Evolutionary conservation across 2,329 filamentous ascomycete species (phyloP), one percentile per base, ranked within the genome.

Genomic region (Venturia aucupariae): DNA sequence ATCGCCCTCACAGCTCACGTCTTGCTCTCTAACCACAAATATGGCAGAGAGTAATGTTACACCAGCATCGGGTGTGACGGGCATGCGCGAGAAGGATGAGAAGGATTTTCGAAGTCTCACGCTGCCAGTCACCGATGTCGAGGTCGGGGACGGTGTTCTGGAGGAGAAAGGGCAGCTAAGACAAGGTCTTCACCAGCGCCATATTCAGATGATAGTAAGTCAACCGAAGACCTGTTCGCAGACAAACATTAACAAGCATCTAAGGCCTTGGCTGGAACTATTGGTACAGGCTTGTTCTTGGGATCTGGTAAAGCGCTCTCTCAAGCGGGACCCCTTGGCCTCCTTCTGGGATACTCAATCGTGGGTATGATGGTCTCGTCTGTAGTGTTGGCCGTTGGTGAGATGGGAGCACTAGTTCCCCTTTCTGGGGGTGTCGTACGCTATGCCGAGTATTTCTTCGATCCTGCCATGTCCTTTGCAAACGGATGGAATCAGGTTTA

Each of bases 401-500:
- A 66, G 35, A 62, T 66, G 54, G 41, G 42, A 24, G 62, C 62
- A 8, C 38, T 64, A 7, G 24, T 66, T 8, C 64, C 64, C 2
- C 32, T 66, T 17, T 38, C 38, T 17, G 41, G 48, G 11, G 44
- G 46, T 24, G 60, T 66, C 32, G 46, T 41, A 4, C 27, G 64
- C 3, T 61, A 65, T 32, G 62, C 64, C 15, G 35, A 61, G 11
- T 46, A 39, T 35, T 60, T 66, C 38, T 51, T 66, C 35, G 64
- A 66, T 51, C 64, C 64, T 27, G 64, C 64, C 60, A 30, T 66
- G 41, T 63, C 63, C n/a, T 64, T 75, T 73, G 65, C 64, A 38
- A 63, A 59, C 44, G 46, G 61, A 42, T 64, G 41, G 30, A 64
- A 64, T 48, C 30, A 39, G n/a, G 27, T 64, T 7, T 64, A 57